Conservation (phyloP, 2,329 filamentous ascomycete genomes). For the Neofusicoccum kwambonambiense region DNA sequence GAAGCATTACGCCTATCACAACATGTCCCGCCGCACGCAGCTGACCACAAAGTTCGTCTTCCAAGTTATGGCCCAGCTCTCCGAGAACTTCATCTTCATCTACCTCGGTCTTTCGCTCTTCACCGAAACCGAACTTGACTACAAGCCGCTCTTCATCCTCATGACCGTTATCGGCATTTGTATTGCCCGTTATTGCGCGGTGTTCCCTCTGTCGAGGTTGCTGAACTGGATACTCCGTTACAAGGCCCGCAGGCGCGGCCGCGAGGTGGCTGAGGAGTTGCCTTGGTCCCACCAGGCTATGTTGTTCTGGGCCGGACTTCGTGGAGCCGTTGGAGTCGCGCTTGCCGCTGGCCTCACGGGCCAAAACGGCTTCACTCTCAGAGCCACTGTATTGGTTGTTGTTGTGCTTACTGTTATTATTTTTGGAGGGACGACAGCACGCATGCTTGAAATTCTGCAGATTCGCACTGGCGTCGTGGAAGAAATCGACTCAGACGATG, state of each 20-base stretch:
- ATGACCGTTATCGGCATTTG: constrained; percentile 91
- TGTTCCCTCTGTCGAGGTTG: constrained; percentile 83
- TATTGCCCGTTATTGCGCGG: constrained; percentile 85
- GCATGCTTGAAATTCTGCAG: constrained; percentile 96
- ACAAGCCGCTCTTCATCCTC: constrained; percentile 93
- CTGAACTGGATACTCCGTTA: constrained; percentile 95
- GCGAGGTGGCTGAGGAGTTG: constrained; percentile 78
- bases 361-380: constrained; percentile 75
- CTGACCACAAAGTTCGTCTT: constrained; percentile 98
- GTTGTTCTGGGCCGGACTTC: constrained; percentile 98
- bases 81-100: constrained; percentile 99
- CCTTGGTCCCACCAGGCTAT: constrained; percentile 97
- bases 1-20: constrained; percentile 99
- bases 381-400: constrained; percentile 94
- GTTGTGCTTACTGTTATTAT: constrained; percentile 98
- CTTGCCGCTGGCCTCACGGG: constrained; percentile 85
- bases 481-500: constrained; percentile 95
- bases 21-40: constrained; percentile 97
- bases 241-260: constrained; percentile 72
- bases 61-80: constrained; percentile 88
- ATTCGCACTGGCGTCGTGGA: constrained; percentile 96
- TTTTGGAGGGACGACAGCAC: constrained; percentile 93
- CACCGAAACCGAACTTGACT: constrained; percentile 82
- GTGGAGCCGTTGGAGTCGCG: constrained; percentile 92
- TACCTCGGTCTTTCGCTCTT: constrained; percentile 94